Conservation (phyloP, 1,284 basidiomycete genomes). For the Tremellales sp. region DNA sequence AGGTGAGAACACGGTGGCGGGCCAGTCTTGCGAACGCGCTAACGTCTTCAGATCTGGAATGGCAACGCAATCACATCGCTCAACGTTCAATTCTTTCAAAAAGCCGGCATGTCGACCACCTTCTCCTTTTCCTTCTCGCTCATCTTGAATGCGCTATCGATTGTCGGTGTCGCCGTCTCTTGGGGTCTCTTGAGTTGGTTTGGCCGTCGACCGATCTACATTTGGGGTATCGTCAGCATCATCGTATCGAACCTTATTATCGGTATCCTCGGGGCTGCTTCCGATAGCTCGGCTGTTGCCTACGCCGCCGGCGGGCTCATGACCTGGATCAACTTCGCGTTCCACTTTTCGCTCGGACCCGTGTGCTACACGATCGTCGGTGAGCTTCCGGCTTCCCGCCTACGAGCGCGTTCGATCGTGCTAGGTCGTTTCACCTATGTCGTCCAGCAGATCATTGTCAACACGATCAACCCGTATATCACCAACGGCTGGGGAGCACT, state of each 20-base stretch:
- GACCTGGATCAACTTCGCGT: conserved; percentile 27
- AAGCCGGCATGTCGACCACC: conserved; percentile 36
- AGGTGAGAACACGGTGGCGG: no score
- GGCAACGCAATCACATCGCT: conserved; percentile 1
- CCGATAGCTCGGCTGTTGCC: background rate
- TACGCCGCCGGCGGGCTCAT: background rate
- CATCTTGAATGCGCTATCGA: conserved; percentile 27
- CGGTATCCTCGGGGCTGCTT: conserved; percentile 37
- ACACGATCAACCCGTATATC: conserved; percentile 6
- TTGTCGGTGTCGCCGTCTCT: conserved; percentile 36
- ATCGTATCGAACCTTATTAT: conserved; percentile 42
- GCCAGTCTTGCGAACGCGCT: no score
- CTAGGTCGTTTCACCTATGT: conserved; percentile 46
- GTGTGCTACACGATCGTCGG: conserved; percentile 49
- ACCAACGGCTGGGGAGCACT: conserved; percentile 19
- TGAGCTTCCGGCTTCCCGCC: conserved; percentile 49
- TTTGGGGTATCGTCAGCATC: conserved; percentile 39
- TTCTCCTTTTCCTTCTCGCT: conserved; percentile 37
- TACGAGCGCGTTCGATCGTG: conserved; percentile 49
- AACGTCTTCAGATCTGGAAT: conserved; percentile 3
- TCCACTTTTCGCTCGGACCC: conserved; percentile 47
- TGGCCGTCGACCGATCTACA: conserved; percentile 46
- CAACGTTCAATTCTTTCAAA: conserved; percentile 25
- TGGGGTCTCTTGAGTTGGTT: conserved; percentile 36
- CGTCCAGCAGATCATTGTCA: conserved; percentile 23